Conservation (phyloP, 768 basidiomycete genomes). For the Plicaturopsis crispa region DNA sequence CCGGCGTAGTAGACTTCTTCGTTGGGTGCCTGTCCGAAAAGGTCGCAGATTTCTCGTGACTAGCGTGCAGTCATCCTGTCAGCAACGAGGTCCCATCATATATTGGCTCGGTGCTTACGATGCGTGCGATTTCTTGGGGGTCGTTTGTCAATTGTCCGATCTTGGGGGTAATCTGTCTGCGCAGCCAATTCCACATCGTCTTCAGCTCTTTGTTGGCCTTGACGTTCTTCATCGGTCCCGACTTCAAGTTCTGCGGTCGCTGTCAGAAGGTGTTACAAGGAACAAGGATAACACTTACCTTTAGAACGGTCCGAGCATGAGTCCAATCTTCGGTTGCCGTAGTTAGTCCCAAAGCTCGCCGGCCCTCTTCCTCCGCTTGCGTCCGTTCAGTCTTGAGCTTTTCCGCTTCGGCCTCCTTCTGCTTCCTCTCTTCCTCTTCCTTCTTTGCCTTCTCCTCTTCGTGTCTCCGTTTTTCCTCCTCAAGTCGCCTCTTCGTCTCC, state of each 20-base stretch:
- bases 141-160: conserved; percentile 85
- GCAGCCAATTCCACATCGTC: conserved; percentile 55
- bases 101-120: conserved; percentile 33
- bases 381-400: conserved; percentile 24
- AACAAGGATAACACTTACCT: conserved; percentile 29
- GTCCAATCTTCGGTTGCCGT: conserved; percentile 61
- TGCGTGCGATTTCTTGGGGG: conserved; percentile 44
- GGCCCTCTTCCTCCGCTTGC: conserved; percentile 21
- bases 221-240: conserved; percentile 52
- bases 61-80: too few species aligned
- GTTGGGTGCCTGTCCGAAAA: too few species aligned
- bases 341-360: conserved; percentile 41
- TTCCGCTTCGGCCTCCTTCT: conserved; percentile 28
- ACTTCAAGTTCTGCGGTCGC: conserved; percentile 49
- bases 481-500: conserved; percentile 40
- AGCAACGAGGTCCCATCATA: conserved; percentile 31
- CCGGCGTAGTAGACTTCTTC: conserved; percentile 60
- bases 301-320: conserved; percentile 42
- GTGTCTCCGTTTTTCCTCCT: conserved; percentile 32
- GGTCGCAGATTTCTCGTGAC: too few species aligned
- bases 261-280: background rate
- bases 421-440: conserved; percentile 21
- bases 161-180: conserved; percentile 79
- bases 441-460: conserved; percentile 26
- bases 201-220: conserved; percentile 51